Percentiles rank a stretch among this genome's conserved stretches.
Evolutionary conservation across 441 rosid species (phyloP).

Genomic region (Adansonia rubrostipa): DNA sequence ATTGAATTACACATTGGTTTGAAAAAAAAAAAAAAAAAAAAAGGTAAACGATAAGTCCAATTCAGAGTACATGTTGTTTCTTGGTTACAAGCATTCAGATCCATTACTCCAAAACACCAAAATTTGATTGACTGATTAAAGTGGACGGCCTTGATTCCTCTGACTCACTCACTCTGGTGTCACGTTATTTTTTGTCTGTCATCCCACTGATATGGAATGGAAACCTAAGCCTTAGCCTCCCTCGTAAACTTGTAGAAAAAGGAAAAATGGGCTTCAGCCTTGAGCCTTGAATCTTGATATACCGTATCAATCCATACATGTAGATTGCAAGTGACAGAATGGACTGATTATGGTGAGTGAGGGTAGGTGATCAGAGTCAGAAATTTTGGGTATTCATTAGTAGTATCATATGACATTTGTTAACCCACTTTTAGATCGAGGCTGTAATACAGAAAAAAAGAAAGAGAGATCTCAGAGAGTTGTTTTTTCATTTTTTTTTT

Average conservation of each 20-base stretch:
- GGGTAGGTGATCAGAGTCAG: background rate
- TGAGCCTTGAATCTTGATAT: background rate
- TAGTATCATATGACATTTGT: background rate
- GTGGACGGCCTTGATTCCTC: background rate
- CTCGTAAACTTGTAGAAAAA: background rate
- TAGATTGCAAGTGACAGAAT: background rate
- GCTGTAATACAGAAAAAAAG: background rate
- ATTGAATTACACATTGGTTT: too few relatives aligned
- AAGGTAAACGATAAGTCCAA: too few relatives aligned
- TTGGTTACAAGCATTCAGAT: background rate
- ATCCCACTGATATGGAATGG: background rate
- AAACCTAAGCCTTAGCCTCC: background rate
- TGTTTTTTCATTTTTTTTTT: background rate
- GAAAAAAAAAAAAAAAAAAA: too few relatives aligned
- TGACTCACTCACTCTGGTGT: background rate
- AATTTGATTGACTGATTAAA: background rate
- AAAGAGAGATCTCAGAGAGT: background rate
- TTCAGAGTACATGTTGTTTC: background rate
- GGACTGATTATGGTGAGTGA: background rate
- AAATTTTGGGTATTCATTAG: constrained; percentile 6
- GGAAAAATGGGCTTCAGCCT: background rate
- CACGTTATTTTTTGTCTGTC: background rate
- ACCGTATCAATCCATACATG: background rate
- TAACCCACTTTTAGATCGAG: background rate
- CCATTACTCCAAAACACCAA: background rate